These are phyloP conservation scores for Parastagonospora avenae DNA, from an alignment of 2,329 filamentous ascomycete genomes.

Conservation along the genomic window DNA sequence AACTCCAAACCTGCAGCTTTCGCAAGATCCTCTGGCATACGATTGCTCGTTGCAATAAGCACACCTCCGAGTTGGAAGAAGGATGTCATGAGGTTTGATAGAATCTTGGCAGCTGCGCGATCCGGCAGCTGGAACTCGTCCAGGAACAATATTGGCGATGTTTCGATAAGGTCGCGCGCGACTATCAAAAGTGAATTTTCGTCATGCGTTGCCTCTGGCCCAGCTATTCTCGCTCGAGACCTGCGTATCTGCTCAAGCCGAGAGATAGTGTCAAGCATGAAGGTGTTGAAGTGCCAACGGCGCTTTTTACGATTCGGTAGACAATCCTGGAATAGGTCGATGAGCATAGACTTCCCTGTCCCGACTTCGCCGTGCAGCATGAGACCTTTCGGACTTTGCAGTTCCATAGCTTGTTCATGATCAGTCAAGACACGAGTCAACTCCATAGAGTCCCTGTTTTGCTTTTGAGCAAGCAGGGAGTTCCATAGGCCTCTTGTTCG, in stretches of 20 bases:
- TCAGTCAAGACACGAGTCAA: constrained; percentile 71
- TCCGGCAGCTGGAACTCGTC: constrained; percentile 87
- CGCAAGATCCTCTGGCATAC: constrained; percentile 80
- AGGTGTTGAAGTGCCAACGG: constrained; percentile 83
- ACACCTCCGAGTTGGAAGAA: constrained; percentile 86
- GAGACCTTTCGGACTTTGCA: constrained; percentile 74
- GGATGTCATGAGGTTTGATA: constrained; percentile 76
- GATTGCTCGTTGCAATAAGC: constrained; percentile 78
- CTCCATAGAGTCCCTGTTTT: constrained; percentile 61
- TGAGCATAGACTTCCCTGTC: constrained; percentile 83
- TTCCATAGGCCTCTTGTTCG: constrained; percentile 58
- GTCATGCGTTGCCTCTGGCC: constrained; percentile 40
- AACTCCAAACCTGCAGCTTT: constrained; percentile 77
- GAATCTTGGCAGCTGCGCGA: constrained; percentile 75
- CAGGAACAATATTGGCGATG: constrained; percentile 76
- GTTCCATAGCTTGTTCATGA: constrained; percentile 72
- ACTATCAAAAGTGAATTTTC: constrained; percentile 76
- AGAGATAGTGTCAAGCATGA: constrained; percentile 79
- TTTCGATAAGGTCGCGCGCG: constrained; percentile 75
- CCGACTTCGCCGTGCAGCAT: constrained; percentile 83
- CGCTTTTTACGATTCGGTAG: constrained; percentile 74
- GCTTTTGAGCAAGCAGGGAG: constrained; percentile 58
- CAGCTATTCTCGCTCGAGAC: constrained; percentile 28
- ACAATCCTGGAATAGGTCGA: constrained; percentile 79
- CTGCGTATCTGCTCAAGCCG: constrained; percentile 70